Evolutionary conservation across 768 basidiomycete species (phyloP).

Genomic region (Hebeloma cylindrosporum): DNA sequence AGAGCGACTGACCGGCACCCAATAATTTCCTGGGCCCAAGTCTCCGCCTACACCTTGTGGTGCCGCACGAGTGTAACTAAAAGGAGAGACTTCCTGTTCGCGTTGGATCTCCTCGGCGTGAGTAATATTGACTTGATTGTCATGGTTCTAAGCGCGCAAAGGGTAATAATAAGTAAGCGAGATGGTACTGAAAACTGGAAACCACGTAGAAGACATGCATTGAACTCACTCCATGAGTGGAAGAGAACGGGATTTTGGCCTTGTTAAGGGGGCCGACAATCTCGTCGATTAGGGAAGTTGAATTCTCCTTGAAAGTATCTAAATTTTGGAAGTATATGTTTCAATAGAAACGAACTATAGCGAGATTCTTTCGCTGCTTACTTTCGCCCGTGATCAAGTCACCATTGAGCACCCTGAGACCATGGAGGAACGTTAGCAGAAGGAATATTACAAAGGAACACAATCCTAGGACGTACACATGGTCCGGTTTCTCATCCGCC

Average conservation of each 20-base stretch:
- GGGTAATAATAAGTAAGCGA: no score
- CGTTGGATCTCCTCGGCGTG: constrained; percentile 66
- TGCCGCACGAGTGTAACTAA: constrained; percentile 63
- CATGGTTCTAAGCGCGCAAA: constrained; percentile 73
- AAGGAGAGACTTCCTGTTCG: constrained; percentile 53
- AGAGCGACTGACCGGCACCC: constrained; percentile 59
- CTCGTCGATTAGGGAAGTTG: constrained; percentile 63
- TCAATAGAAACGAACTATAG: neutral
- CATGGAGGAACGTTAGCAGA: neutral
- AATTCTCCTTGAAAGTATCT: constrained; percentile 70
- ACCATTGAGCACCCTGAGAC: constrained; percentile 62
- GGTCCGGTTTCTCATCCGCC: constrained; percentile 61
- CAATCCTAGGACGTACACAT: no score
- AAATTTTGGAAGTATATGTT: neutral
- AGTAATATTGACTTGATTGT: constrained; percentile 71
- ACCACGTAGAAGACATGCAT: neutral
- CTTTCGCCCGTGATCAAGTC: constrained; percentile 76
- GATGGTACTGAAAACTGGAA: no score
- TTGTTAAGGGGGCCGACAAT: constrained; percentile 64
- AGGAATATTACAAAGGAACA: constrained; percentile 1
- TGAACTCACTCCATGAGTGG: constrained; percentile 61
- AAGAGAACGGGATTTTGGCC: constrained; percentile 61
- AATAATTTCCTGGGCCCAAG: constrained; percentile 69
- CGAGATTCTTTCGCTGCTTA: constrained; percentile 23
- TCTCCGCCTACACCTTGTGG: constrained; percentile 61